Conservation (phyloP, 78 protist genomes). For the Bigelowiella natans region DNA sequence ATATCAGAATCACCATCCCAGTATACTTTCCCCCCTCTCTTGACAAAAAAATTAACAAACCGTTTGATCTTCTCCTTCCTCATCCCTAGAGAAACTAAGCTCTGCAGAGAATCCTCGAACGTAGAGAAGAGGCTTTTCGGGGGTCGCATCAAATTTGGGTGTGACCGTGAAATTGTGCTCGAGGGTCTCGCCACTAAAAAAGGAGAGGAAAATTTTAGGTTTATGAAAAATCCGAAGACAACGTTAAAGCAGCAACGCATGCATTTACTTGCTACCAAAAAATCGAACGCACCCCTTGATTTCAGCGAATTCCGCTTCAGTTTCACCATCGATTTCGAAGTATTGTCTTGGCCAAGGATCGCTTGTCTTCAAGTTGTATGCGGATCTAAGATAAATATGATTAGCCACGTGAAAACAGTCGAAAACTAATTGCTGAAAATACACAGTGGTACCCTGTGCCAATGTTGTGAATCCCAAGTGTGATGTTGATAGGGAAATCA, state of each 20-base stretch:
- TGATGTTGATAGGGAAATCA: background rate
- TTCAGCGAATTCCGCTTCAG: background rate
- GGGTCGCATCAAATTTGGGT: background rate
- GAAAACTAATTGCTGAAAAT: too few species aligned
- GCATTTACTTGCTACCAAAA: too few species aligned
- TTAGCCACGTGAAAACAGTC: too few species aligned
- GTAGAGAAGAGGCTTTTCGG: background rate
- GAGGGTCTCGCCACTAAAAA: background rate
- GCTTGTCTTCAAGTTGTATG: background rate
- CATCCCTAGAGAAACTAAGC: background rate
- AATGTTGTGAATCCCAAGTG: background rate
- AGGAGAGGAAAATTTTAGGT: background rate
- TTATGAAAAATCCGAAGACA: too few species aligned
- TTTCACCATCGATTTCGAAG: background rate
- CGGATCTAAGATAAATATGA: too few species aligned
- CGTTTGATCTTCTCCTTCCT: background rate
- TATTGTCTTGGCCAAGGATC: background rate
- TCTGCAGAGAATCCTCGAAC: background rate
- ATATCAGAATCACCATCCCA: background rate
- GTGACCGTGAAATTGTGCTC: background rate
- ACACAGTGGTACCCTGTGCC: background rate
- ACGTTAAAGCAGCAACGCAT: too few species aligned
- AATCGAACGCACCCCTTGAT: background rate
- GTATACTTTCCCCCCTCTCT: background rate
- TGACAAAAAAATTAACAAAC: too few species aligned